Base-by-base conservation (phyloP, 441 rosid genomes). In the Populus tomentosa region DNA sequence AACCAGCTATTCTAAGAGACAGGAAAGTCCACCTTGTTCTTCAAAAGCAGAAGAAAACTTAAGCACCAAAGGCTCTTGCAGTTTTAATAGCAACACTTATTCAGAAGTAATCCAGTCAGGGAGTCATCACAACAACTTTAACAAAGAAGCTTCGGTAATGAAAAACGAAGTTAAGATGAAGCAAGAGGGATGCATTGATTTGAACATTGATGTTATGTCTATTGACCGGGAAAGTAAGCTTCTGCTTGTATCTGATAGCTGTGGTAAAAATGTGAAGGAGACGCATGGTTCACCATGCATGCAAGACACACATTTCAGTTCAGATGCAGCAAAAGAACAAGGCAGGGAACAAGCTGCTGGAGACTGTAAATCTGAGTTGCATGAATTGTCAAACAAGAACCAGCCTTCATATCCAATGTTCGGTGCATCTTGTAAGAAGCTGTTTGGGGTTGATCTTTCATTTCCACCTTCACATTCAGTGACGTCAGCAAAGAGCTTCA, bases 401-500 rank as follows among this genome's bases (percentile, higher is more conserved):
- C 66, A 63, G 16, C 70, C 64, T 59, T 80, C 86, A 33, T 67
- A 70, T 79, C 74, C 80, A 38, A 64, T 20, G 23, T 79, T 65
- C 59, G 30, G 62, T 69, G 75, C 68, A 68, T 76, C 71, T 76
- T 76, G 80, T 73, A 87, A 86, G 80, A 87, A 78, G 87, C 79
- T 90, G 75, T 91, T 90, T 83, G 91, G 89, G 26, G 81, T 85
- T 77, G 85, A 88, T 82, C 81, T 89, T 80, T 82, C 75, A 26
- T 72, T 71, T 77, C 79, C 79, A 1, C 65, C 14, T 78, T 73
- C 80, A 65, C 63, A 74, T 82, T 66, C 84, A 67, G 78, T 76
- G 69, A 82, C 36, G 42, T 83, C 79, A 16, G 77, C 84, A 59
- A 81, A 84, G 18, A 79, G 79, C 82, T 78, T 71, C 14, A 76